Conservation (phyloP, 108 stramenopile genomes). For the Bacterosira constricta region DNA sequence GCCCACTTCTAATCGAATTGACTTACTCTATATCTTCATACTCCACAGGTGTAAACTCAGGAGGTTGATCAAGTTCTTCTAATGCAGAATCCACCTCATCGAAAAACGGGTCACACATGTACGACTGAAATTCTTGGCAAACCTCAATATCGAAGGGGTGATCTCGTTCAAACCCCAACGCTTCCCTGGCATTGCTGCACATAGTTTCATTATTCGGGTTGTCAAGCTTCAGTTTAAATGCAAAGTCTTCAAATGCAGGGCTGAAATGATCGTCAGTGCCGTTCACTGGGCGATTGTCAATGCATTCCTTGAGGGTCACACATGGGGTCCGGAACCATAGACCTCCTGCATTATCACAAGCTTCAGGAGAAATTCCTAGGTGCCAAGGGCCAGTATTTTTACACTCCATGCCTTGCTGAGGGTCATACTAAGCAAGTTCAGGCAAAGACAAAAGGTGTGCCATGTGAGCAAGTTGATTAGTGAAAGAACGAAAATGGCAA, state of each 20-base stretch:
- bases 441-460: not conserved
- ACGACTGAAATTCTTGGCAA: not conserved
- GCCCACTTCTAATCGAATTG: no score
- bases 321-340: not conserved
- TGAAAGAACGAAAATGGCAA: no score
- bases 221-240: not conserved
- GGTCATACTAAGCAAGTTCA: not conserved
- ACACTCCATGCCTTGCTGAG: not conserved
- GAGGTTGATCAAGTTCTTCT: no score
- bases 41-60: no score
- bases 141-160: not conserved
- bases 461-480: not conserved
- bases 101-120: no score
- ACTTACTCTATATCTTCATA: no score
- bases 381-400: not conserved
- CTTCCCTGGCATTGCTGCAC: not conserved
- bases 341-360: slow-evolving; percentile 1
- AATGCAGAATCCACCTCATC: no score
- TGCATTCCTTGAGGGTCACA: not conserved
- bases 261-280: no score
- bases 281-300: not conserved
- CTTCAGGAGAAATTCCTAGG: not conserved
- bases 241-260: not conserved
- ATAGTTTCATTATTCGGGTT: not conserved
- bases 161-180: not conserved